These are phyloP conservation scores for Talaromyces marneffei DNA, from an alignment of 2,329 filamentous ascomycete species.

Conservation along the genomic window DNA sequence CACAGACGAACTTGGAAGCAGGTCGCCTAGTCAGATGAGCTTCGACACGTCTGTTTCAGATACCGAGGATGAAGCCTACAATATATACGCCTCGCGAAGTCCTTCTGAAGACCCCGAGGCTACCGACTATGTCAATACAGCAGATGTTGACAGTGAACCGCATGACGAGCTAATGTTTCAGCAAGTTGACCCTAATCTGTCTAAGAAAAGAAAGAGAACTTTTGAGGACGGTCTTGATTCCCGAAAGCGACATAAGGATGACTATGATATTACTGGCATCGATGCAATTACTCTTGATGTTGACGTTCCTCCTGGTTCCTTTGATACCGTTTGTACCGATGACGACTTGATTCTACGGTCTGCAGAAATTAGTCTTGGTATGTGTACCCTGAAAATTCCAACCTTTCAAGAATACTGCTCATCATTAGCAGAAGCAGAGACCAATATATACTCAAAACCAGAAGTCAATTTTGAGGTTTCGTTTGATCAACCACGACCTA, in stretches of 20 bases:
- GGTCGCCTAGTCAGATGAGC: constrained; percentile 66
- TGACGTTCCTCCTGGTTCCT: constrained; percentile 1
- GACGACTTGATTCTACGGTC: constrained; percentile 1
- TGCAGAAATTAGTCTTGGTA: constrained; percentile 5
- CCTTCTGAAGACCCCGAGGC: constrained; percentile 18
- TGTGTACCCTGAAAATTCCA: background rate
- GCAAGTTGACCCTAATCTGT: constrained; percentile 40
- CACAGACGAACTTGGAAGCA: constrained; percentile 80
- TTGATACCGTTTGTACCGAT: constrained; percentile 1
- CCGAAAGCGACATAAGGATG: constrained; percentile 76
- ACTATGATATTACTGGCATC: constrained; percentile 70
- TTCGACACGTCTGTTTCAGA: constrained; percentile 49
- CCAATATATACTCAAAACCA: constrained; percentile 25
- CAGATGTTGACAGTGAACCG: constrained; percentile 18
- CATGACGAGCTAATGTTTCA: constrained; percentile 12
- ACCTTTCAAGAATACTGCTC: background rate
- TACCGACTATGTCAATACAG: constrained; percentile 16
- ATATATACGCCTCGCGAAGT: constrained; percentile 21
- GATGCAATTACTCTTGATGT: constrained; percentile 49
- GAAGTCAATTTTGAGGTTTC: constrained; percentile 59
- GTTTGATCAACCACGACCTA: constrained; percentile 53
- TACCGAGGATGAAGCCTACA: constrained; percentile 35
- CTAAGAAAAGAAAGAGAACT: constrained; percentile 70
- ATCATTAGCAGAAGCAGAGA: background rate
- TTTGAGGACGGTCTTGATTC: constrained; percentile 58